Evolutionary conservation across 2,329 filamentous ascomycete genomes (phyloP).

Genomic region (Scedosporium apiospermum): DNA sequence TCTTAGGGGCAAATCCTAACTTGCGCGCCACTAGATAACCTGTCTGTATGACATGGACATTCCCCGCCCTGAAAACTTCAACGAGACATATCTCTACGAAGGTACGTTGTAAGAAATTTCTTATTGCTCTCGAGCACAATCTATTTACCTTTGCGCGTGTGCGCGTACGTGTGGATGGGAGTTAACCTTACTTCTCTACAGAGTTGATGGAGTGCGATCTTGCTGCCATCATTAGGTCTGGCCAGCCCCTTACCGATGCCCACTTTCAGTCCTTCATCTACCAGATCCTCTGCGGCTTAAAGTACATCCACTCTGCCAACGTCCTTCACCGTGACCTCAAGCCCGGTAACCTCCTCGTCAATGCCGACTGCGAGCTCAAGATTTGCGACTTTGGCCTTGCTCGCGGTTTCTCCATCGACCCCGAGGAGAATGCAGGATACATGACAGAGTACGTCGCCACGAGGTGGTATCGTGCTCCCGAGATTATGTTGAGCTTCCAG

Average conservation of each 20-base stretch:
- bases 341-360: constrained; percentile 92
- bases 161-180: too few species aligned
- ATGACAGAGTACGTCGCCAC: constrained; percentile 99
- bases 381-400: constrained; percentile 98
- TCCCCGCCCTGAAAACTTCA: constrained; percentile 92
- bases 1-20: too few species aligned
- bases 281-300: constrained; percentile 96
- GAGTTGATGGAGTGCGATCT: constrained; percentile 99
- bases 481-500: constrained; percentile 99
- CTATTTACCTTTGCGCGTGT: too few species aligned
- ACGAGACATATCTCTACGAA: constrained; percentile 98
- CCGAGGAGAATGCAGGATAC: constrained; percentile 96
- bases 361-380: constrained; percentile 98
- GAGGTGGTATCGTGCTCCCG: constrained; percentile 87
- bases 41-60: constrained; percentile 99
- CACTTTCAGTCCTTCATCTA: constrained; percentile 99
- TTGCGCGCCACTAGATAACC: constrained; percentile 60
- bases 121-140: neutral
- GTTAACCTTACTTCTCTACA: constrained; percentile 24
- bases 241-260: constrained; percentile 92
- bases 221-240: constrained; percentile 94
- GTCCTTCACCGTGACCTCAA: constrained; percentile 95
- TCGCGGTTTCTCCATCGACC: constrained; percentile 91
- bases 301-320: constrained; percentile 98
- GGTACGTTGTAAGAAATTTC: constrained; percentile 42